These are phyloP conservation scores for Calocybe indica DNA, from an alignment of 768 basidiomycete species.

Conservation along the genomic window DNA sequence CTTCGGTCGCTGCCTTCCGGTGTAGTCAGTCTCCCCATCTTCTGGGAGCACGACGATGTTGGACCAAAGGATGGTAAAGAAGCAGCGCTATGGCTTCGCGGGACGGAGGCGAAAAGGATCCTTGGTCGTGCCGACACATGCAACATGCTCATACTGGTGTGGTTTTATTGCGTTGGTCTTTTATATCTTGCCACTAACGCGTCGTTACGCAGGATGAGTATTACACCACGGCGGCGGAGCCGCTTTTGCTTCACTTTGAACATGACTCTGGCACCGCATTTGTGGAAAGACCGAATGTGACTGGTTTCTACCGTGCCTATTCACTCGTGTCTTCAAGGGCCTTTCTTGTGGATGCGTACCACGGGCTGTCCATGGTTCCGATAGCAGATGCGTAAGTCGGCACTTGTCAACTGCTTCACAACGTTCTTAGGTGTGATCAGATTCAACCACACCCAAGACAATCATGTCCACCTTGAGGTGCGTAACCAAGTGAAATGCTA, in stretches of 20 bases:
- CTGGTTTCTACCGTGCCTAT: conserved; percentile 47
- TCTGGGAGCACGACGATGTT: conserved; percentile 37
- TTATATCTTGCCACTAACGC: background rate
- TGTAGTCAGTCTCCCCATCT: conserved; percentile 50
- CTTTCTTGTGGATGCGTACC: conserved; percentile 79
- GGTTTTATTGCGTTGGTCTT: too few species aligned
- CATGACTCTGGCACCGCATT: conserved; percentile 4
- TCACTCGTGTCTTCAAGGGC: conserved; percentile 74
- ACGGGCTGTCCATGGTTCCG: conserved; percentile 78
- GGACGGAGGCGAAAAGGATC: conserved; percentile 30
- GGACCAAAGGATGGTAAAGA: conserved; percentile 19
- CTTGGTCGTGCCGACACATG: too few species aligned
- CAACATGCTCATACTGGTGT: too few species aligned
- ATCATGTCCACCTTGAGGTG: conserved; percentile 74
- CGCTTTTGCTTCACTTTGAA: conserved; percentile 19
- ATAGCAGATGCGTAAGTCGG: conserved; percentile 71
- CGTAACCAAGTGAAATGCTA: conserved; percentile 8
- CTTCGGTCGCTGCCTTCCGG: conserved; percentile 54
- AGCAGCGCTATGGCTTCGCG: conserved; percentile 32
- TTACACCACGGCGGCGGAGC: conserved; percentile 28
- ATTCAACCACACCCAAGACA: conserved; percentile 67
- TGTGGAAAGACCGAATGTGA: conserved; percentile 17
- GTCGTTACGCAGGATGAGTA: conserved; percentile 17
- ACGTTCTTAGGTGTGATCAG: conserved; percentile 27
- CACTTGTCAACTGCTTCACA: conserved; percentile 6